phyloP scores from a whole-genome alignment of 2,329 filamentous ascomycete genomes.

The Lecanicillium sp. region DNA sequence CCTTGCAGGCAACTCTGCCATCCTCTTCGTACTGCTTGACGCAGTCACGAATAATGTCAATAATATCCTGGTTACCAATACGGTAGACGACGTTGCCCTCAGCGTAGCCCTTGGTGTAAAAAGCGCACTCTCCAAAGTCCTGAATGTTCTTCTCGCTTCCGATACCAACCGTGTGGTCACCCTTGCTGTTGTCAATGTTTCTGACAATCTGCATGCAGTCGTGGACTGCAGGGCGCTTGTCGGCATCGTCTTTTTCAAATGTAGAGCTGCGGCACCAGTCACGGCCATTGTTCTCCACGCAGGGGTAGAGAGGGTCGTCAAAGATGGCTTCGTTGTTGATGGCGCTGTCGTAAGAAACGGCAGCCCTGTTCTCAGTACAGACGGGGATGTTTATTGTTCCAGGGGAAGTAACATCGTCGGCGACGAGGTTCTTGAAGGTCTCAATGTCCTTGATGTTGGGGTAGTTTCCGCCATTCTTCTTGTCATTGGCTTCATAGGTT shows the following conservation, averaged over 20 bases:
- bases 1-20: slow-evolving; percentile 25
- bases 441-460: slow-evolving; percentile 16
- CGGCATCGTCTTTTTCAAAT: slow-evolving; percentile 25
- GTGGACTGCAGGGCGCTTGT: slow-evolving; percentile 21
- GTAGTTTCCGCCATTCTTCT: slow-evolving; percentile 19
- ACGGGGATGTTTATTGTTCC: slow-evolving; percentile 29
- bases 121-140: too few species aligned
- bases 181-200: slow-evolving; percentile 18
- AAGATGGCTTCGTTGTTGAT: slow-evolving; percentile 10
- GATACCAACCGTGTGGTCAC: too few species aligned
- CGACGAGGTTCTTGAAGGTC: slow-evolving; percentile 16
- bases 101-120: not conserved
- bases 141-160: too few species aligned
- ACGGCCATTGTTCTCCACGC: slow-evolving; percentile 18
- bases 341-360: slow-evolving; percentile 20
- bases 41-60: slow-evolving; percentile 24
- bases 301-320: slow-evolving; percentile 21
- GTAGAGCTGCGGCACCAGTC: slow-evolving; percentile 21
- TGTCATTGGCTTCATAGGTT: slow-evolving; percentile 18
- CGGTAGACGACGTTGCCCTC: slow-evolving; percentile 21
- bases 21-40: slow-evolving; percentile 19
- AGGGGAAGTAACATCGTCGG: slow-evolving; percentile 22
- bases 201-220: slow-evolving; percentile 26
- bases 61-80: slow-evolving; percentile 25
- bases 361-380: slow-evolving; percentile 25